These are phyloP conservation scores for Blastobotrys mokoenaii DNA, from an alignment of 805 yeast genomes.

Conservation along the genomic window DNA sequence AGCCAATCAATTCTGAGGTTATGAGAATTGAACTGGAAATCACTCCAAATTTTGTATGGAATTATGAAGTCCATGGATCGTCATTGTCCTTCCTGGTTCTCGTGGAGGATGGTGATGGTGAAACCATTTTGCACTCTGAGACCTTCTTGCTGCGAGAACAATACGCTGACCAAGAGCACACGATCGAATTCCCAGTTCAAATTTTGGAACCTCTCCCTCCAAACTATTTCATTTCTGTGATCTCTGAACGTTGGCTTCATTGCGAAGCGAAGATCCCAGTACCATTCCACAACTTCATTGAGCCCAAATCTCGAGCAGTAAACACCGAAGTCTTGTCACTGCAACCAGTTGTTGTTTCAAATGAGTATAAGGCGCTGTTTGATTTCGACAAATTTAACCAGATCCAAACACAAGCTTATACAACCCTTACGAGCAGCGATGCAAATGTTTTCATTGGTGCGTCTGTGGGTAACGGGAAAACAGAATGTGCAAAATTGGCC, in stretches of 20 bases:
- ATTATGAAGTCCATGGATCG: constrained; percentile 49
- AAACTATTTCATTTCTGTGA: constrained; percentile 57
- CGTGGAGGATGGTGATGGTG: constrained; percentile 79
- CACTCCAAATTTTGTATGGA: constrained; percentile 75
- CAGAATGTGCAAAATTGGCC: constrained; percentile 63
- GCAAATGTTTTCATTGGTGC: constrained; percentile 60
- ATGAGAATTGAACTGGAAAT: constrained; percentile 59
- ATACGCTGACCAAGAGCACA: constrained; percentile 45
- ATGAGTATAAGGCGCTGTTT: constrained; percentile 41
- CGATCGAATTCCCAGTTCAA: constrained; percentile 59
- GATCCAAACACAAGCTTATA: constrained; percentile 66
- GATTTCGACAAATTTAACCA: constrained; percentile 52
- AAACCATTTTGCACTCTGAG: constrained; percentile 54
- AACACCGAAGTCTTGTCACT: constrained; percentile 50
- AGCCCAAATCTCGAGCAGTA: constrained; percentile 60
- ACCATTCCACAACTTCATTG: constrained; percentile 38
- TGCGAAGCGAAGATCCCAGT: constrained; percentile 58
- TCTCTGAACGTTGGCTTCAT: constrained; percentile 83
- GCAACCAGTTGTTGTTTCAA: constrained; percentile 42
- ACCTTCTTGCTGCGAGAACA: constrained; percentile 42
- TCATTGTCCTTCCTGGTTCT: constrained; percentile 59
- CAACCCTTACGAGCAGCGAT: constrained; percentile 46
- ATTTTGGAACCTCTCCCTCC: constrained; percentile 53
- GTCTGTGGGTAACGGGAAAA: constrained; percentile 71
- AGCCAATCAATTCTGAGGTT: constrained; percentile 69